phyloP scores from a whole-genome alignment of 169 alveolate species.

The Babesia bigemina region DNA sequence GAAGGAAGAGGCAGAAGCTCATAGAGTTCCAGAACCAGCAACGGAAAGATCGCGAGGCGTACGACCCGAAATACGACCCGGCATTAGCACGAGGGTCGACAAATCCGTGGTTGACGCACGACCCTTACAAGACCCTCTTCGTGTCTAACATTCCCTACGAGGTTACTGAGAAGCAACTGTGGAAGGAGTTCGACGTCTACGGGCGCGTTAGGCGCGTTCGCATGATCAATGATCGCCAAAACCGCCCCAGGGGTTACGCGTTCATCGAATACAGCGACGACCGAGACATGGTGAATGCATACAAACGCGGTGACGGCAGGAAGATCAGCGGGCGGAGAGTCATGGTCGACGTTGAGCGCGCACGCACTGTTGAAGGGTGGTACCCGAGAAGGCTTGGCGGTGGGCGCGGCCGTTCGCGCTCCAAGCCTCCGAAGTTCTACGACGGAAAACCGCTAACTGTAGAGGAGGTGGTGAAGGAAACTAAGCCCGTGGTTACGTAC shows the following conservation, averaged over 20 bases:
- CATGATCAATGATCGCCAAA: conserved; percentile 83
- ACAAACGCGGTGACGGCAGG: conserved; percentile 90
- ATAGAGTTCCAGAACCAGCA: conserved; percentile 54
- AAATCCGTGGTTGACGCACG: conserved; percentile 76
- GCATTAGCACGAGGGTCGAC: conserved; percentile 64
- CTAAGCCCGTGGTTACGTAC: background rate
- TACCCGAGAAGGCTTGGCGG: conserved; percentile 95
- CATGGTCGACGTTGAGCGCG: conserved; percentile 94
- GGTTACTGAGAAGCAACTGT: conserved; percentile 89
- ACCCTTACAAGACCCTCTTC: conserved; percentile 94
- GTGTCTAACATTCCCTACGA: conserved; percentile 90
- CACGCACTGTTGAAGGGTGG: conserved; percentile 93
- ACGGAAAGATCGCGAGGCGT: conserved; percentile 47
- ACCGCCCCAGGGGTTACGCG: conserved; percentile 94
- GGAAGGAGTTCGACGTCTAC: conserved; percentile 89
- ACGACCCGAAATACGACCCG: conserved; percentile 73
- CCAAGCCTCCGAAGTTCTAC: conserved; percentile 67
- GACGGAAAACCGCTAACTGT: conserved; percentile 59
- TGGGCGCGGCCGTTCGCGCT: conserved; percentile 89
- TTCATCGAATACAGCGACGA: conserved; percentile 93
- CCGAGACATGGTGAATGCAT: conserved; percentile 87
- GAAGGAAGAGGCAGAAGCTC: conserved; percentile 62
- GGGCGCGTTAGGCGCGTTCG: conserved; percentile 89
- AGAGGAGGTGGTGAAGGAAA: background rate
- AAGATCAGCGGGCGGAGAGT: conserved; percentile 92